Base-by-base conservation (phyloP, 148 eudicot genomes). In the Camellia lanceoleosa region DNA sequence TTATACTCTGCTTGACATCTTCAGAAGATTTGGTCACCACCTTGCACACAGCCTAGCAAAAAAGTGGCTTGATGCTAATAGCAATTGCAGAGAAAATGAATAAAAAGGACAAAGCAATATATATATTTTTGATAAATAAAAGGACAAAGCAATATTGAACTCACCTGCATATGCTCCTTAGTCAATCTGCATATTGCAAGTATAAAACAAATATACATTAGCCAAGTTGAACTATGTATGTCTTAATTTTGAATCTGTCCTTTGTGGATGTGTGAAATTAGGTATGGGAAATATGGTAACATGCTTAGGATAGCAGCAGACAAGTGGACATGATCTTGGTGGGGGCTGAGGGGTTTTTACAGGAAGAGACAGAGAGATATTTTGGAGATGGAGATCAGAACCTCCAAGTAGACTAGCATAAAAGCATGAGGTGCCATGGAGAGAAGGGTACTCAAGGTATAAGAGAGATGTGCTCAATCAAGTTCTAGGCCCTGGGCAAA, bases 1-100 rank as follows among this genome's bases (percentile, higher is more conserved):
- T 90, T 76, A 95, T 85, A 83, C 99, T 95, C 86, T 90, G 99
- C 79, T 95, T 93, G 78, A 91, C 93, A 86, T 93, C 99, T 91
- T 95, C 99, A 74, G 97, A 85, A 70, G 97, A 86, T 87, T 93
- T 92, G 41, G 97, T 55, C 79, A 95, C 97, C 81, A 93, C 88
- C 82, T 93, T 95, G 78, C 93, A 89, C 71, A 95, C 82, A 62
- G 95, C 99, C 99, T 95, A 86, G 20, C 19, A 74, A 55, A 81
- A 76, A 71, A 59, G 55, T 51, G 56, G 74, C 19, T 4, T 20
- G 23, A 20, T 66, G 63, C 42, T 49, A 16, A 20, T 14, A n/a
- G 38, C 38, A 54, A 65, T 56, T 55, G 61, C 70, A 70, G 56
- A 61, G 47, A 9, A 30, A 70, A 63, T 52, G 18, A 41, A 46